Evolutionary conservation across 495 filamentous ascomycete species (phyloP).

Genomic region (Hypomontagnella submonticulosa): DNA sequence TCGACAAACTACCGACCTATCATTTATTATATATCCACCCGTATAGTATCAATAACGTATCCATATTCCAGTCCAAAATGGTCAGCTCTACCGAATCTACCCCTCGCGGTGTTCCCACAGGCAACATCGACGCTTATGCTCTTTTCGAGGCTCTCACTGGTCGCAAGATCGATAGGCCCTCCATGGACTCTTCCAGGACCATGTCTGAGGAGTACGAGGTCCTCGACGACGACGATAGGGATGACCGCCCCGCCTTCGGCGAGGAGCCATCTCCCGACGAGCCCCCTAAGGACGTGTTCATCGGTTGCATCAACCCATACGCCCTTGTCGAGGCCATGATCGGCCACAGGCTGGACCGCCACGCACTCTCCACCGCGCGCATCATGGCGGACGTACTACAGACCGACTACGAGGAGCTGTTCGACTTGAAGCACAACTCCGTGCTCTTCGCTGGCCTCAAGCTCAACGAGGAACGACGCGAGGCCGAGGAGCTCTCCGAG

Average conservation of each 20-base stretch:
- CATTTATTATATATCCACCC: constrained; percentile 12
- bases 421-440: constrained; percentile 53
- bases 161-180: constrained; percentile 44
- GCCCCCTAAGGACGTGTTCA: constrained; percentile 48
- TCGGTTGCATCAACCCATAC: constrained; percentile 55
- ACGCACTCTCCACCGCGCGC: constrained; percentile 32
- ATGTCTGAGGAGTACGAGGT: constrained; percentile 44
- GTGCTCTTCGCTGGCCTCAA: constrained; percentile 51
- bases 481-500: constrained; percentile 46
- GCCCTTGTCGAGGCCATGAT: constrained; percentile 53
- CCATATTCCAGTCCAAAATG: constrained; percentile 33
- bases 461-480: constrained; percentile 47
- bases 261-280: constrained; percentile 48
- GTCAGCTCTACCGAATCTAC: constrained; percentile 36
- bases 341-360: constrained; percentile 49
- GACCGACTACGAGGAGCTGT: constrained; percentile 57
- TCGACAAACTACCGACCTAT: constrained; percentile 13
- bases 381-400: constrained; percentile 52
- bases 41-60: constrained; percentile 3
- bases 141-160: constrained; percentile 51
- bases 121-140: constrained; percentile 51
- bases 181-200: constrained; percentile 35
- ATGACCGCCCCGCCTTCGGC: constrained; percentile 23
- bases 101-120: constrained; percentile 17
- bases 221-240: constrained; percentile 27